Base-by-base conservation (phyloP, 495 filamentous ascomycete species). In the Aspergillus campestris region DNA sequence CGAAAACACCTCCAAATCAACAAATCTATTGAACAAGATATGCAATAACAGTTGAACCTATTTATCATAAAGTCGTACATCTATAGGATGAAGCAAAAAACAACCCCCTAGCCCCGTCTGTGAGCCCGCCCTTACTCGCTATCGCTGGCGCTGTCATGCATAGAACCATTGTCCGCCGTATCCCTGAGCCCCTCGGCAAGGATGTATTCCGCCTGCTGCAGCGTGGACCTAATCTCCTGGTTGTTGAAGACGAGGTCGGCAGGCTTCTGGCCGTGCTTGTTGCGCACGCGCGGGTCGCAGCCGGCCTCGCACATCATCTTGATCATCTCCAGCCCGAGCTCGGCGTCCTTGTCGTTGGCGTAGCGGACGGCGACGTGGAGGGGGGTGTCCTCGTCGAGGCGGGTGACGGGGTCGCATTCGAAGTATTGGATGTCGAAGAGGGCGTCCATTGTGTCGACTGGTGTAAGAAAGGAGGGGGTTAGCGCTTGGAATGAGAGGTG, bases 291-390 rank as follows among this genome's bases (percentile, higher is more conserved):
- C 24, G 86, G 83, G 66, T 91, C 85, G 50, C 81, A 84, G 32
- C 92, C 92, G 37, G 92, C 92, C 60, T 98, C 92, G 43, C 94
- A 76, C 77, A 97, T 82, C 78, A 98, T 89, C 47, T 82, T 80
- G 49, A 95, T 79, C 53, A 95, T 77, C 3, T 78, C 73, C 51
- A 73, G 62, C 36, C 84, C 89, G 30, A 81, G 74, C 46, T 79
- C 71, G 47, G 74, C 63, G 55, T 86, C 81, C 28, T 73, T 78
- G 4, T 73, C 66, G 65, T 91, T 95, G 62, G 87, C 81, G 65
- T 81, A 95, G 29, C 85, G 79, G 32, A 98, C 84, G 11, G 88
- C 89, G 55, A 78, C 77, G 73, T 98, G 92, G 31, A 98, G 74
- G 7, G 91, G 90, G 1, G 89, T 96, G 65, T 97, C 89, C 45